A percentile compares a stretch with the other conserved stretches of the same genome.
These are phyloP conservation scores for Ogataea saltuana DNA, from an alignment of 805 yeast species.

Conservation along the genomic window DNA sequence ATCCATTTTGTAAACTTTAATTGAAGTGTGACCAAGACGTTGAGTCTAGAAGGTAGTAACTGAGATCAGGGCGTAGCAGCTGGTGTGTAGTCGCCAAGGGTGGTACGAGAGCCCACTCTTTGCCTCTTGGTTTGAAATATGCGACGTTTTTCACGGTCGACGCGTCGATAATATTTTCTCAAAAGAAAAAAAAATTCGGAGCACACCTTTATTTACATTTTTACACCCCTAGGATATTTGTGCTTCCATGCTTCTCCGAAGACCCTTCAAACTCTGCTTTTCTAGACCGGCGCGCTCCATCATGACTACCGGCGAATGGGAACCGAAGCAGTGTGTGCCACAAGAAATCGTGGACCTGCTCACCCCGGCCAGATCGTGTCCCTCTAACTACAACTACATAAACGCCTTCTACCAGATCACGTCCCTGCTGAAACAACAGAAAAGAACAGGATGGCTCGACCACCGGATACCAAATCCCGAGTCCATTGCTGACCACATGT, in stretches of 20 bases:
- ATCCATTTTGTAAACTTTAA: constrained; percentile 10
- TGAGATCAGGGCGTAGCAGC: too few species aligned
- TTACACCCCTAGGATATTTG: too few species aligned
- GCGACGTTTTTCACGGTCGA: too few species aligned
- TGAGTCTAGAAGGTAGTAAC: too few species aligned
- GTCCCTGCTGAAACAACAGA: constrained; percentile 70
- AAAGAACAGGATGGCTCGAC: constrained; percentile 94
- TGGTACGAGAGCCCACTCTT: too few species aligned
- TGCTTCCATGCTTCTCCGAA: not conserved
- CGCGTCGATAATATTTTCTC: not conserved
- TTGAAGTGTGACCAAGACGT: constrained; percentile 5
- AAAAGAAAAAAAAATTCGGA: not conserved
- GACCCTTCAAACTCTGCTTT: too few species aligned
- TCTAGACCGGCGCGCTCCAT: not conserved
- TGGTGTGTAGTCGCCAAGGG: too few species aligned
- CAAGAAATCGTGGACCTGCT: constrained; percentile 36
- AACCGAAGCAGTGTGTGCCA: constrained; percentile 47
- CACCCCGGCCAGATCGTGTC: constrained; percentile 12
- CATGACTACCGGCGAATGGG: constrained; percentile 39
- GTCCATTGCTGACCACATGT: constrained; percentile 93
- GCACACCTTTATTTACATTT: not conserved
- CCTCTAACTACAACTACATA: constrained; percentile 30
- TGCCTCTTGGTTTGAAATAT: too few species aligned
- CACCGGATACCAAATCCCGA: constrained; percentile 57
- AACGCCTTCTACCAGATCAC: constrained; percentile 56